These are phyloP conservation scores for Mortierella sp. DNA, from an alignment of 371 early-diverging fungal genomes.

Conservation along the genomic window DNA sequence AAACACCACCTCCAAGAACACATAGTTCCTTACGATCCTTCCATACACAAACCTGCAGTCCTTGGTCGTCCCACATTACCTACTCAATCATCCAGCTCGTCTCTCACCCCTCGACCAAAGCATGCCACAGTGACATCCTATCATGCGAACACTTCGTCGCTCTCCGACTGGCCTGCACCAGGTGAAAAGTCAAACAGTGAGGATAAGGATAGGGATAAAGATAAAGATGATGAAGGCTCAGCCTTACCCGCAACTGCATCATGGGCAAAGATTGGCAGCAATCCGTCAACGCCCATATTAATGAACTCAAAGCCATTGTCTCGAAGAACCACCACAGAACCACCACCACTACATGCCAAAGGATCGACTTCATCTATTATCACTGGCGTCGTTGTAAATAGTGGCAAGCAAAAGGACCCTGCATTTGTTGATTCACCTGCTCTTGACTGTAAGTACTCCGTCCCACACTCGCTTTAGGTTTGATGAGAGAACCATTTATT, in stretches of 20 bases:
- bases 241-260: conserved; percentile 76
- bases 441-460: conserved; percentile 31
- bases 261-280: conserved; percentile 69
- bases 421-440: conserved; percentile 11
- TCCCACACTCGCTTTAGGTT: not conserved
- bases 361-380: conserved; percentile 63
- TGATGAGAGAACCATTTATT: not conserved
- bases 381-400: conserved; percentile 57
- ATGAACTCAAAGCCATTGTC: conserved; percentile 57
- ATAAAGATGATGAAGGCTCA: conserved; percentile 51
- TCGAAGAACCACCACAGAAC: conserved; percentile 51
- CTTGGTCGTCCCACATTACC: conserved; percentile 32
- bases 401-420: conserved; percentile 33
- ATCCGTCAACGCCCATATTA: conserved; percentile 65
- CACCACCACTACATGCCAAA: conserved; percentile 49
- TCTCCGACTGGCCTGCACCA: conserved; percentile 56
- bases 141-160: conserved; percentile 47
- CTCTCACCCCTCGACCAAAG: conserved; percentile 40
- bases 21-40: conserved; percentile 49
- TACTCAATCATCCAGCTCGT: conserved; percentile 32
- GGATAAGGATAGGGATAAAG: conserved; percentile 31
- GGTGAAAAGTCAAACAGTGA: conserved; percentile 46
- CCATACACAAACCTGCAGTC: conserved; percentile 29
- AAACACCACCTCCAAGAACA: conserved; percentile 74
- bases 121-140: conserved; percentile 51